Percentiles rank a stretch among this genome's conserved stretches.
Conservation (phyloP, 805 yeast genomes). For the Cyberlindnera sargentensis region DNA sequence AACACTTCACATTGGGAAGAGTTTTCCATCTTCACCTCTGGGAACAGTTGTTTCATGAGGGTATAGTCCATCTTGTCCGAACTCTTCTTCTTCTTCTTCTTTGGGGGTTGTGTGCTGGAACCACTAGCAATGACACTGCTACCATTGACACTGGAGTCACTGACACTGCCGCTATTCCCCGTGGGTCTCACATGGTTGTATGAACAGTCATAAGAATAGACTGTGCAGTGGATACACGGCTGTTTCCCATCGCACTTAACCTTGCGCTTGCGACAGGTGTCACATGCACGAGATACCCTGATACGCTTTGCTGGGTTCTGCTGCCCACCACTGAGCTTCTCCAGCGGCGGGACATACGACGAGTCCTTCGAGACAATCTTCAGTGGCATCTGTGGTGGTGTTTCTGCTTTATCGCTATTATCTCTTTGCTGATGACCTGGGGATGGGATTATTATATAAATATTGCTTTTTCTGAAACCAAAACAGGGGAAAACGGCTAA, state of each 20-base stretch:
- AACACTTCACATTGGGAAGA: conserved; percentile 15
- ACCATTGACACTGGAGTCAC: neutral
- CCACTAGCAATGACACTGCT: neutral
- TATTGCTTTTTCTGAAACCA: too few species aligned
- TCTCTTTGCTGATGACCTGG: too few species aligned
- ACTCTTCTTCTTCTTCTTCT: conserved; percentile 2
- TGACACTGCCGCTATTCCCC: neutral
- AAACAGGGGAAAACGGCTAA: too few species aligned
- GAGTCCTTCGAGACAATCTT: conserved; percentile 20
- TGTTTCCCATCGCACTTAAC: conserved; percentile 81
- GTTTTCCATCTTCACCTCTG: conserved; percentile 12
- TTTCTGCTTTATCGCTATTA: neutral
- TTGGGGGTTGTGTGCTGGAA: too few species aligned
- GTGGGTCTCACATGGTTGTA: conserved; percentile 63
- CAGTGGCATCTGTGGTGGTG: conserved; percentile 17
- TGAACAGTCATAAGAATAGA: conserved; percentile 77
- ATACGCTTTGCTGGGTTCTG: conserved; percentile 36
- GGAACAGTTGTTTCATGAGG: conserved; percentile 11
- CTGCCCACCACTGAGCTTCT: conserved; percentile 11
- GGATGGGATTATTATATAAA: too few species aligned
- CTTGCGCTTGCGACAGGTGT: conserved; percentile 64
- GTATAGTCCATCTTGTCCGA: neutral
- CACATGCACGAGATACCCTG: conserved; percentile 69
- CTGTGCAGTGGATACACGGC: conserved; percentile 85
- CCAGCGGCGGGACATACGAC: conserved; percentile 19